A percentile compares a stretch with the other conserved stretches of the same genome.
These are phyloP conservation scores for Pleurotus salmoneostramineus DNA, from an alignment of 768 basidiomycete genomes.

Conservation along the genomic window DNA sequence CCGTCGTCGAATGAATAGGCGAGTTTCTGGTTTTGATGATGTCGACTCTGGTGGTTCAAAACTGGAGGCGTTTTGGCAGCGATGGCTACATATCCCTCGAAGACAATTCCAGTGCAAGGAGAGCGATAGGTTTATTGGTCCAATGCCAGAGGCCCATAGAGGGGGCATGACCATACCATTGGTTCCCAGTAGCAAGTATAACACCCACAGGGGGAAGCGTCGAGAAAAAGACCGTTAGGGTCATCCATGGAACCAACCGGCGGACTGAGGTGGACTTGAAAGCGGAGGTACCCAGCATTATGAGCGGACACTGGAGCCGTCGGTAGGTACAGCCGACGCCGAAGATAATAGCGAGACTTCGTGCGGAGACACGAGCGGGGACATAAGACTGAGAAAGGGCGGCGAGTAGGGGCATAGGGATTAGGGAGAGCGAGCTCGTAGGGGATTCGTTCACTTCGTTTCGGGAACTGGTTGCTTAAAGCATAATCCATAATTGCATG, in stretches of 20 bases:
- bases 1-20: not conserved
- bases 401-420: no score
- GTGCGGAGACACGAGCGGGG: no score
- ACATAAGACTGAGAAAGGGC: no score
- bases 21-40: not conserved
- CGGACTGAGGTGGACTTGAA: not conserved
- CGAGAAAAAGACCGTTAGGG: not conserved
- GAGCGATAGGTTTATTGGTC: conserved; percentile 1
- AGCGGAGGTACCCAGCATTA: not conserved
- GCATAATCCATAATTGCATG: no score
- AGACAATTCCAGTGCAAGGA: not conserved
- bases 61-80: not conserved
- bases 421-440: no score
- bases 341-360: not conserved
- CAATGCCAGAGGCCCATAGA: not conserved
- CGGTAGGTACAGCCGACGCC: not conserved
- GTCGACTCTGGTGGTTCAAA: not conserved
- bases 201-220: not conserved
- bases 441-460: no score
- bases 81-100: not conserved
- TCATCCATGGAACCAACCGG: not conserved
- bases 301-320: not conserved
- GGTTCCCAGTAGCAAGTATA: not conserved
- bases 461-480: no score
- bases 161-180: not conserved